Conservation (phyloP, 345 rosid genomes). For the Bruguiera parviflora region DNA sequence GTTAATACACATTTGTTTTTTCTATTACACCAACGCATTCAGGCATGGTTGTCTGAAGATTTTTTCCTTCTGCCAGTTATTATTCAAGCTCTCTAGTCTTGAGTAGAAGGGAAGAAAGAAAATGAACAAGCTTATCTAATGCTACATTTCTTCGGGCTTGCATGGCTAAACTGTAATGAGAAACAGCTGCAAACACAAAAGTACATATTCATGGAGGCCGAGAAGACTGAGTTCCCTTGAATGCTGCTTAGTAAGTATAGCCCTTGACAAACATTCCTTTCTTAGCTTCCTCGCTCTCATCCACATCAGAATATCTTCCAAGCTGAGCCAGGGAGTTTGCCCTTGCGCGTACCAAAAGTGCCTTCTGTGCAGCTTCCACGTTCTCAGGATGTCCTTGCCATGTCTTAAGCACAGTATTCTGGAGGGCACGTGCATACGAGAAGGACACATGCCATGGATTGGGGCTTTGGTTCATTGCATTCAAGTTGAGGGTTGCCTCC, state of each 20-base stretch:
- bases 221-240: neutral
- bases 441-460: constrained; percentile 99
- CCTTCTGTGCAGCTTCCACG: constrained; percentile 71
- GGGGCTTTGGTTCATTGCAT: constrained; percentile 95
- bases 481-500: constrained; percentile 87
- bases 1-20: neutral
- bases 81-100: constrained; percentile 16
- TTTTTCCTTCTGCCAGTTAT: constrained; percentile 8
- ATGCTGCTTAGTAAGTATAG: constrained; percentile 65
- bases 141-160: constrained; percentile 10
- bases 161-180: neutral
- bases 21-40: neutral
- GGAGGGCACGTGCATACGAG: constrained; percentile 96
- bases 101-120: neutral
- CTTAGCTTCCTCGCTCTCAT: constrained; percentile 87
- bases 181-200: neutral
- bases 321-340: constrained; percentile 97
- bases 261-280: constrained; percentile 98
- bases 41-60: neutral
- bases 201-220: neutral
- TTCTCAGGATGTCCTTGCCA: constrained; percentile 96
- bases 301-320: constrained; percentile 77
- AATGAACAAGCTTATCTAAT: constrained; percentile 1
- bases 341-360: constrained; percentile 88
- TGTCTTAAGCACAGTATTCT: constrained; percentile 87